phyloP scores from a whole-genome alignment of 805 yeast genomes.

The Komagataella ulmi region DNA sequence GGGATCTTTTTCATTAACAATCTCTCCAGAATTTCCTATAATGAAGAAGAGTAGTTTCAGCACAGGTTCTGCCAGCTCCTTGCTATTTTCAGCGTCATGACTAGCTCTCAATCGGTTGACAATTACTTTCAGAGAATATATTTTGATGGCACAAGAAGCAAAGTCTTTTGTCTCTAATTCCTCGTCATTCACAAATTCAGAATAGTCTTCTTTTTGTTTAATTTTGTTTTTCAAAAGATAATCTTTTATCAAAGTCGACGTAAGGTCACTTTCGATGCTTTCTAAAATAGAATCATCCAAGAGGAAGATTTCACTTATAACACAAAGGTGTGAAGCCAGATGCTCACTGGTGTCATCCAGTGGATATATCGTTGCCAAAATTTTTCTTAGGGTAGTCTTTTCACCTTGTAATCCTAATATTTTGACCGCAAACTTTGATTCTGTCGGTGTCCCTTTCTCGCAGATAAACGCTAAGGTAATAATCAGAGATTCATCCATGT shows the following conservation, averaged over 20 bases:
- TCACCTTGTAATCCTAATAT: slow-evolving; percentile 32
- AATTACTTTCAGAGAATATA: slow-evolving; percentile 36
- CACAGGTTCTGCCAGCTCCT: slow-evolving; percentile 43
- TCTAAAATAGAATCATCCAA: slow-evolving; percentile 32
- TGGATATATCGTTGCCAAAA: slow-evolving; percentile 36
- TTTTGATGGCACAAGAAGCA: slow-evolving; percentile 12
- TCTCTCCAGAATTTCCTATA: slow-evolving; percentile 69
- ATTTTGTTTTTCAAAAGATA: slow-evolving; percentile 40
- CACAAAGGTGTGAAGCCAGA: slow-evolving; percentile 43
- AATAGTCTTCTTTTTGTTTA: slow-evolving; percentile 14
- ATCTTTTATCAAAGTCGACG: slow-evolving; percentile 45
- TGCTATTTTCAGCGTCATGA: slow-evolving; percentile 22
- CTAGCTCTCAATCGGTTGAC: slow-evolving; percentile 41
- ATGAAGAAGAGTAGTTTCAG: slow-evolving; percentile 53
- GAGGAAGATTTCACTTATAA: slow-evolving; percentile 44
- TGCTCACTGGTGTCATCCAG: slow-evolving; percentile 20
- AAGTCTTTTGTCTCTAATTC: slow-evolving; percentile 7
- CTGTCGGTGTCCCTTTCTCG: slow-evolving; percentile 36
- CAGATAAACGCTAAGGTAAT: slow-evolving; percentile 34
- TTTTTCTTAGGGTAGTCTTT: slow-evolving; percentile 23
- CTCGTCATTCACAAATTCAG: slow-evolving; percentile 15
- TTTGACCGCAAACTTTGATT: slow-evolving; percentile 53
- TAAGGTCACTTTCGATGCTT: slow-evolving; percentile 41
- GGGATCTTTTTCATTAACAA: slow-evolving; percentile 30
- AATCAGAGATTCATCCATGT: slow-evolving; percentile 28